These are phyloP conservation scores for Gymnopilus dilepis DNA, from an alignment of 768 basidiomycete species.

Conservation along the genomic window DNA sequence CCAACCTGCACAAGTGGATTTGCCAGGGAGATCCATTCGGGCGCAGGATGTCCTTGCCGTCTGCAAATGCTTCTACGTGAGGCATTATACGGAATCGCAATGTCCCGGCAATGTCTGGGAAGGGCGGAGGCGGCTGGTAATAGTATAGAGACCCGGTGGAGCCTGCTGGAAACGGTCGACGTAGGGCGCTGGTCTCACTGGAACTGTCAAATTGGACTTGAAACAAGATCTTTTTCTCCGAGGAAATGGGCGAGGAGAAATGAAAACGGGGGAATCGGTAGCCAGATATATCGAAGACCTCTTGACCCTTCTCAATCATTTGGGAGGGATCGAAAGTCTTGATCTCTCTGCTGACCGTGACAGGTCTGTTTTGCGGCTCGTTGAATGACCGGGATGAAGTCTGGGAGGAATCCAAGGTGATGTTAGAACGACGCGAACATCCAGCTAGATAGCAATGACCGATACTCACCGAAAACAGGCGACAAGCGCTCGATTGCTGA, in stretches of 20 bases:
- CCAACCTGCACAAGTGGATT: neutral
- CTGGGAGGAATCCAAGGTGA: too few species aligned
- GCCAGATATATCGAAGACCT: neutral
- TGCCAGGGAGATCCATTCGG: neutral
- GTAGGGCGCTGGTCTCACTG: neutral
- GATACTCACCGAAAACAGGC: too few species aligned
- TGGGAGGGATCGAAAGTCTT: neutral
- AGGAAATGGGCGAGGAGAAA: neutral
- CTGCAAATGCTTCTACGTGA: neutral
- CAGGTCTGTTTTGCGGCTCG: too few species aligned
- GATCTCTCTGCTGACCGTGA: too few species aligned
- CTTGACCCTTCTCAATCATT: neutral
- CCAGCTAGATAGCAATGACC: too few species aligned
- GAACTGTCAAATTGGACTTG: too few species aligned
- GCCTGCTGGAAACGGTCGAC: neutral
- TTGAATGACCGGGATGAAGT: too few species aligned
- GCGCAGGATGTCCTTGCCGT: neutral
- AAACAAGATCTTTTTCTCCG: too few species aligned
- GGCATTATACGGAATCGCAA: neutral
- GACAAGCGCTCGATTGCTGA: too few species aligned
- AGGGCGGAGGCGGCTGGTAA: neutral
- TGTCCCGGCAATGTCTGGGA: neutral
- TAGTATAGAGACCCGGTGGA: neutral
- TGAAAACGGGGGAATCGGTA: neutral
- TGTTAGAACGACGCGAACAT: too few species aligned